A percentile compares a stretch with the other conserved stretches of the same genome.
These are phyloP conservation scores for Rhynchospora breviuscula DNA, from an alignment of 176 grass and related monocot species.

Conservation along the genomic window DNA sequence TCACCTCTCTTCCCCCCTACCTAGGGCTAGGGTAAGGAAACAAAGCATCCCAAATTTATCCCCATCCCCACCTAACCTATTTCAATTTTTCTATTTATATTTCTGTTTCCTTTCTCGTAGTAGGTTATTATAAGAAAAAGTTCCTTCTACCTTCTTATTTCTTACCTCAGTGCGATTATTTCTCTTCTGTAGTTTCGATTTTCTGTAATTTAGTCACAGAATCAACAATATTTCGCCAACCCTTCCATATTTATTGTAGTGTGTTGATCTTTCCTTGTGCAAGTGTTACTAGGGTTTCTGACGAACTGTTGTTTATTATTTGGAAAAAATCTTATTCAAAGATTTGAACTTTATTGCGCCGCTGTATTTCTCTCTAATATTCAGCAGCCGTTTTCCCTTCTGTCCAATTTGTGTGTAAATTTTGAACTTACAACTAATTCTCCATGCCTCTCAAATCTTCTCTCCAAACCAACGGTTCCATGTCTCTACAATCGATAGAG, in stretches of 20 bases:
- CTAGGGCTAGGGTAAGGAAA: not conserved
- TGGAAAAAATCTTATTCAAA: not conserved
- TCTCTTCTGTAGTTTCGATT: not conserved
- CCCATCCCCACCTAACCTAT: not conserved
- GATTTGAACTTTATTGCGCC: not conserved
- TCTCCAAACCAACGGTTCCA: constrained; percentile 12
- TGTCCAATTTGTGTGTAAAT: not conserved
- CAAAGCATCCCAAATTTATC: not conserved
- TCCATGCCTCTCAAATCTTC: constrained; percentile 4
- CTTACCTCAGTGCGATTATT: not conserved
- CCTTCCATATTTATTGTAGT: not conserved
- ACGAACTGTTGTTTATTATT: not conserved
- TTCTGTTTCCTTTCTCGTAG: not conserved
- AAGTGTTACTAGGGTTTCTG: not conserved
- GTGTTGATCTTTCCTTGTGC: not conserved
- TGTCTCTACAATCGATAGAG: constrained; percentile 29
- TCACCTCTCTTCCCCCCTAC: too few species aligned
- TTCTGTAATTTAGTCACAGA: not conserved
- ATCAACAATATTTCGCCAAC: not conserved
- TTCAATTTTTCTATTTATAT: constrained; percentile 14
- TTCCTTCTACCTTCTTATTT: not conserved
- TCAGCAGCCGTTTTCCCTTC: not conserved
- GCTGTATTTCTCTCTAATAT: not conserved
- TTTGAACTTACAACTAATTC: not conserved
- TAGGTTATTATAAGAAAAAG: not conserved